Evolutionary conservation across 2,329 filamentous ascomycete species (phyloP).

Genomic region (Stylonectria norvegica): DNA sequence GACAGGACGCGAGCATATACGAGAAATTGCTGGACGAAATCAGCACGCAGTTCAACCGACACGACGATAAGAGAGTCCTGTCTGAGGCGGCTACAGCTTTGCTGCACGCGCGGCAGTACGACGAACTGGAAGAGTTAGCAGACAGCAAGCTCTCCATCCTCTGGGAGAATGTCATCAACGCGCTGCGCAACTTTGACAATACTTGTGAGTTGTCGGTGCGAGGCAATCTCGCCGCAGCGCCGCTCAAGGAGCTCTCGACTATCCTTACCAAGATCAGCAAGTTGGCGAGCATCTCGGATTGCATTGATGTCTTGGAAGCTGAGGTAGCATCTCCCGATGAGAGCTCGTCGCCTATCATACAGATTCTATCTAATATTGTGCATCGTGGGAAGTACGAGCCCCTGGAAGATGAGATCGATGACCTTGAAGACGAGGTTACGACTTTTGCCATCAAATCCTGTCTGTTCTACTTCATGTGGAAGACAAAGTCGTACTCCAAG

Average conservation of each 20-base stretch:
- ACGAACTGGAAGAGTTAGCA: conserved; percentile 82
- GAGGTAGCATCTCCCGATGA: conserved; percentile 48
- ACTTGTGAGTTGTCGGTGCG: conserved; percentile 69
- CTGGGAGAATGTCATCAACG: conserved; percentile 80
- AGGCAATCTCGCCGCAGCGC: conserved; percentile 62
- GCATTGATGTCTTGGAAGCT: conserved; percentile 69
- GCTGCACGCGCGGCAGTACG: conserved; percentile 78
- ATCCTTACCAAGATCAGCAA: conserved; percentile 77
- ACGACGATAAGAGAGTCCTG: conserved; percentile 81
- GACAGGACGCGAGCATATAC: conserved; percentile 80
- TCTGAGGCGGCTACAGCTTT: conserved; percentile 80
- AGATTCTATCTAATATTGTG: conserved; percentile 69
- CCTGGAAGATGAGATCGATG: conserved; percentile 66
- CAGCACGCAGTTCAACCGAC: conserved; percentile 89
- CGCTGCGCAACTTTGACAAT: conserved; percentile 67
- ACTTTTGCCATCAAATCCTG: conserved; percentile 71
- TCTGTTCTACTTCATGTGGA: conserved; percentile 96
- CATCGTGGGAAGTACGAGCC: conserved; percentile 69
- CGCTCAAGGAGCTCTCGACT: conserved; percentile 68
- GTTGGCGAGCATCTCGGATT: conserved; percentile 75
- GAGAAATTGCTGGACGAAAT: conserved; percentile 83
- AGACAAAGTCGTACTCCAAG: conserved; percentile 59
- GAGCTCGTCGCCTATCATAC: conserved; percentile 49
- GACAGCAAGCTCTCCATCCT: conserved; percentile 75
- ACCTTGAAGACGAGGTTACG: conserved; percentile 75